These are phyloP conservation scores for Cladosporium sp. DNA, from an alignment of 2,329 filamentous ascomycete species.

Conservation along the genomic window DNA sequence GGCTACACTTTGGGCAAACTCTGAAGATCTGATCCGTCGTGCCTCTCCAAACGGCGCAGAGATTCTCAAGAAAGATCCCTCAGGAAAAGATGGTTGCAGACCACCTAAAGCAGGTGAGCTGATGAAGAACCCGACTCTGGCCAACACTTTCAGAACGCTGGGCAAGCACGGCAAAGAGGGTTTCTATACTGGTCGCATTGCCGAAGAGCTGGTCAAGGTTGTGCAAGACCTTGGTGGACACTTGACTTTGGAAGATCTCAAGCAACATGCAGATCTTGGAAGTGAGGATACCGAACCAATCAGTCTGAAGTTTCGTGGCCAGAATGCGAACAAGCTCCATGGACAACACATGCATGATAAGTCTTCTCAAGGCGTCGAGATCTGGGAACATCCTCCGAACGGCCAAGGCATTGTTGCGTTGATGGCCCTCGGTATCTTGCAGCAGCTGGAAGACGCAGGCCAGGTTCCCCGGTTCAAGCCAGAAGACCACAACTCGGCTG, in stretches of 20 bases:
- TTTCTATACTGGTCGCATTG: constrained; percentile 84
- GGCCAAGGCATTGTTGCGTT: constrained; percentile 93
- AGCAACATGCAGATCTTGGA: constrained; percentile 67
- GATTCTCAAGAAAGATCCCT: constrained; percentile 75
- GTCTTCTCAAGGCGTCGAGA: constrained; percentile 59
- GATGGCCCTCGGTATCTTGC: constrained; percentile 88
- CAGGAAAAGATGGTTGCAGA: constrained; percentile 64
- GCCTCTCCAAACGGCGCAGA: constrained; percentile 85
- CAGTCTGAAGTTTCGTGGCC: constrained; percentile 53
- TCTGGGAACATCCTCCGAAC: constrained; percentile 97
- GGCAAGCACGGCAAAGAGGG: constrained; percentile 80
- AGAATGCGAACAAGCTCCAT: constrained; percentile 56
- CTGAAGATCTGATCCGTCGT: constrained; percentile 59
- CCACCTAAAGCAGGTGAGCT: constrained; percentile 79
- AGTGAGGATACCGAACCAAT: constrained; percentile 83
- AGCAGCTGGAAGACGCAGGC: constrained; percentile 73
- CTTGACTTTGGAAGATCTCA: constrained; percentile 74
- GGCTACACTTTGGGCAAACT: constrained; percentile 72
- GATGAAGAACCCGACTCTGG: constrained; percentile 79
- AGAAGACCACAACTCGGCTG: constrained; percentile 73
- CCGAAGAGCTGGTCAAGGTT: constrained; percentile 74
- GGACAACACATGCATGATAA: constrained; percentile 41
- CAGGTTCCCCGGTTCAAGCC: constrained; percentile 67
- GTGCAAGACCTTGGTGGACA: constrained; percentile 72
- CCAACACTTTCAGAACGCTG: constrained; percentile 73